Conservation (phyloP, 495 filamentous ascomycete genomes). For the Penicillium goetzii region DNA sequence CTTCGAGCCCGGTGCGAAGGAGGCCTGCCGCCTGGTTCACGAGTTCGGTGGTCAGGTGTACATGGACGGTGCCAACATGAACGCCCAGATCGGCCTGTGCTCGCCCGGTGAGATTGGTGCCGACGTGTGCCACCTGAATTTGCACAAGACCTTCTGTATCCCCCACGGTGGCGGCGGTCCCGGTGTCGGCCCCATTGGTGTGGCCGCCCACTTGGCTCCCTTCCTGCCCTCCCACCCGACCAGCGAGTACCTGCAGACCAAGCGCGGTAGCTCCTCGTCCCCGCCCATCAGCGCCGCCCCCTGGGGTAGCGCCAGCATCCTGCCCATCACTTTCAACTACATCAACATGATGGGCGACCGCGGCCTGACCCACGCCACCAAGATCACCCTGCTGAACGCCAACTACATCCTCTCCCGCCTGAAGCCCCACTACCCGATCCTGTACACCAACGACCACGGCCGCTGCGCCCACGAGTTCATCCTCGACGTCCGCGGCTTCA, state of each 20-base stretch:
- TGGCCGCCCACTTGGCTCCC: slow-evolving; percentile 76
- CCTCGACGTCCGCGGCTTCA: slow-evolving; percentile 85
- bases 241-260: slow-evolving; percentile 58
- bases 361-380: slow-evolving; percentile 92
- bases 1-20: slow-evolving; percentile 89
- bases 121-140: slow-evolving; percentile 96
- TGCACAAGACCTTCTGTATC: slow-evolving; percentile 99
- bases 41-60: slow-evolving; percentile 91
- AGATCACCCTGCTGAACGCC: slow-evolving; percentile 92
- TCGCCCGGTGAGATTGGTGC: slow-evolving; percentile 96
- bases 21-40: slow-evolving; percentile 86
- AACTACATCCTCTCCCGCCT: slow-evolving; percentile 96
- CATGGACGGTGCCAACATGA: slow-evolving; percentile 99
- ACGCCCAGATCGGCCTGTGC: slow-evolving; percentile 96
- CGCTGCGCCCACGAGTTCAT: slow-evolving; percentile 99
- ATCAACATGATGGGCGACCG: slow-evolving; percentile 94
- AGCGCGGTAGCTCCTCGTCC: slow-evolving; percentile 58
- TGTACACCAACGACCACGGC: slow-evolving; percentile 87
- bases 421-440: slow-evolving; percentile 84
- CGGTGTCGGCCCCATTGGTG: slow-evolving; percentile 93
- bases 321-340: slow-evolving; percentile 97
- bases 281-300: slow-evolving; percentile 83
- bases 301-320: slow-evolving; percentile 89
- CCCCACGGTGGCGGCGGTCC: slow-evolving; percentile 96
- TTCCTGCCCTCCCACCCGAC: slow-evolving; percentile 79